A percentile compares a stretch with the other conserved stretches of the same genome.
Conservation (phyloP, 1,139 yeast genomes). For the Williopsis jadinii region DNA sequence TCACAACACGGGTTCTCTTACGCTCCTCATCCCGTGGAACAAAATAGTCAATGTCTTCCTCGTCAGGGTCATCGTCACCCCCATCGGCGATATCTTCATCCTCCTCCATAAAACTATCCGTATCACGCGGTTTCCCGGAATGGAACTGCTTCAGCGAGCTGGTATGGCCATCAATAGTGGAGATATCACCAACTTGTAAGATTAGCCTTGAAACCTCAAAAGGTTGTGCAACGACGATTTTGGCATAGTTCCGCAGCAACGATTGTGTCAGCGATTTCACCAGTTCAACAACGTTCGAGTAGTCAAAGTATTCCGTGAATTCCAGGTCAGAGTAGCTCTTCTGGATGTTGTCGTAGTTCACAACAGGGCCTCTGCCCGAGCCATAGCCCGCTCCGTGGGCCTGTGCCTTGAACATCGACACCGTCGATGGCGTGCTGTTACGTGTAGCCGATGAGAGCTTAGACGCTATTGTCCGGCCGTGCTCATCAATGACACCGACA, state of each 20-base stretch:
- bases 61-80: slow-evolving; percentile 28
- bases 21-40: slow-evolving; percentile 28
- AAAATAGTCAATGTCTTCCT: slow-evolving; percentile 54
- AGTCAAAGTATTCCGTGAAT: slow-evolving; percentile 58
- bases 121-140: no score
- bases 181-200: slow-evolving; percentile 59
- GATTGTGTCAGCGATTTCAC: slow-evolving; percentile 48
- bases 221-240: slow-evolving; percentile 73
- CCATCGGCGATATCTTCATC: slow-evolving; percentile 27
- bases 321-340: slow-evolving; percentile 57
- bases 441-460: slow-evolving; percentile 18
- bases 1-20: slow-evolving; percentile 18
- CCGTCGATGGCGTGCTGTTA: no score
- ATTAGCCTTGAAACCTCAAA: slow-evolving; percentile 77
- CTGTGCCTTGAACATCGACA: neutral
- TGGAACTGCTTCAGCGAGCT: no score
- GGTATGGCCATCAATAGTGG: slow-evolving; percentile 19
- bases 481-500: slow-evolving; percentile 40
- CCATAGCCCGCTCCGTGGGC: neutral
- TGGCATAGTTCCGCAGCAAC: slow-evolving; percentile 60
- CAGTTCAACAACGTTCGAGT: slow-evolving; percentile 48
- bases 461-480: slow-evolving; percentile 32
- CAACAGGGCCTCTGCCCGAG: neutral
- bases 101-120: no score
- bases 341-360: slow-evolving; percentile 15